Base-by-base conservation (phyloP, 1,284 basidiomycete genomes). In the Hemileia vastatrix region DNA sequence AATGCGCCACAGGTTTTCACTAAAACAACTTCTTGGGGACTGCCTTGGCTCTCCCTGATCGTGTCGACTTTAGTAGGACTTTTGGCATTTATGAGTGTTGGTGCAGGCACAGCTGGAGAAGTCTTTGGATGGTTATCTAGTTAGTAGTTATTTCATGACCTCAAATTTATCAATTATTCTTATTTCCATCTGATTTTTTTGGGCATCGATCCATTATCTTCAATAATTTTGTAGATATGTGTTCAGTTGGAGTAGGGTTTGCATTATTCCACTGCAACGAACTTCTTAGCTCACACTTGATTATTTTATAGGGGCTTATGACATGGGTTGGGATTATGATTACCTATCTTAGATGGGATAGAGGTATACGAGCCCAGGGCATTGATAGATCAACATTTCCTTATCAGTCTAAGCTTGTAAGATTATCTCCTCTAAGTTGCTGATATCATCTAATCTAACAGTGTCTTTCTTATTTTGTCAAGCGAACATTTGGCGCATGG, bases 241-340 rank as follows among this genome's bases (percentile, higher is more conserved):
- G n/a, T n/a, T n/a, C n/a, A n/a, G n/a, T n/a, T n/a, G n/a, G n/a
- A n/a, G n/a, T n/a, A n/a, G n/a, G n/a, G n/a, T n/a, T 31, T 53
- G 44, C 18, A 9, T 18, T 52, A 23, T 27, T 51, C 57, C 9
- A 63, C 70, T 19, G 74, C 70, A 66, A 70, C 81, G 66, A 70
- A 80, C 66, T 75, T 76, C 58, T 71, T 83, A 23, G 80, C 81
- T n/a, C n/a, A n/a, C n/a, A 70, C 66, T 70, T 81, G 66, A 70
- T 80, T 66, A 75, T 76, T 62, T 71, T 83, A 19, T 79, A 81
- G n/a, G 86, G 85, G 47, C 76, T 86, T 60, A 80, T 88, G 78
- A 87, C 86, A 9, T 94, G 90, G 90, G 85, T 87, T 71, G 87
- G 84, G 65, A 93, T 93, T 71, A 80, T 80, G 43, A 67, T 90